These are phyloP conservation scores for Syzygium grande DNA, from an alignment of 345 rosid genomes.

Conservation along the genomic window DNA sequence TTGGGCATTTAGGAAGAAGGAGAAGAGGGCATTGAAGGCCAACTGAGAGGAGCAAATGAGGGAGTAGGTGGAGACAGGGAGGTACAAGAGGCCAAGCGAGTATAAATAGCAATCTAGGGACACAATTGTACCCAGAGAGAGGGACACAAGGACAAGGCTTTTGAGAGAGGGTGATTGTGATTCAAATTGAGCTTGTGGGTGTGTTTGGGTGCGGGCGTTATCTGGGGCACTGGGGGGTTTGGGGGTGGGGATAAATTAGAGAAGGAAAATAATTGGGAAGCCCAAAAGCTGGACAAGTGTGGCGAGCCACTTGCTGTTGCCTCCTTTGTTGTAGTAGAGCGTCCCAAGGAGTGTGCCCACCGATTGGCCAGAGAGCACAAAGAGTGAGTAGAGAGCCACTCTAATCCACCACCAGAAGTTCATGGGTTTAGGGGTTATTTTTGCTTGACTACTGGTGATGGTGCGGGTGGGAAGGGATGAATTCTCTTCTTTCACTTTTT, in stretches of 20 bases:
- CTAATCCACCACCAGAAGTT: conserved; percentile 23
- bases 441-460: neutral
- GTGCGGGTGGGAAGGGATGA: neutral
- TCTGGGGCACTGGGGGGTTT: neutral
- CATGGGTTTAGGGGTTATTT: neutral
- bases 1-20: conserved; percentile 29
- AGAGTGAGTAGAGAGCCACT: conserved; percentile 14
- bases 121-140: conserved; percentile 2
- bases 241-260: conserved; percentile 3
- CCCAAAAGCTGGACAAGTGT: conserved; percentile 22
- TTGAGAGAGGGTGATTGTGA: conserved; percentile 2
- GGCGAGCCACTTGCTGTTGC: conserved; percentile 32
- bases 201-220: neutral
- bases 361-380: conserved; percentile 20
- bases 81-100: conserved; percentile 26
- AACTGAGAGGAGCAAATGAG: conserved; percentile 35
- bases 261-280: conserved; percentile 29
- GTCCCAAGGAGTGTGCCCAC: conserved; percentile 23
- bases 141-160: conserved; percentile 15
- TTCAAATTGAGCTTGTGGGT: neutral
- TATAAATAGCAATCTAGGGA: conserved; percentile 13
- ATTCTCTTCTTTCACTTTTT: conserved; percentile 6
- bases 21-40: conserved; percentile 37
- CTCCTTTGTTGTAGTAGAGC: conserved; percentile 32
- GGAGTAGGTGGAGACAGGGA: conserved; percentile 36